These are phyloP conservation scores for Calocybe gangraenosa DNA, from an alignment of 768 basidiomycete species.

Conservation along the genomic window DNA sequence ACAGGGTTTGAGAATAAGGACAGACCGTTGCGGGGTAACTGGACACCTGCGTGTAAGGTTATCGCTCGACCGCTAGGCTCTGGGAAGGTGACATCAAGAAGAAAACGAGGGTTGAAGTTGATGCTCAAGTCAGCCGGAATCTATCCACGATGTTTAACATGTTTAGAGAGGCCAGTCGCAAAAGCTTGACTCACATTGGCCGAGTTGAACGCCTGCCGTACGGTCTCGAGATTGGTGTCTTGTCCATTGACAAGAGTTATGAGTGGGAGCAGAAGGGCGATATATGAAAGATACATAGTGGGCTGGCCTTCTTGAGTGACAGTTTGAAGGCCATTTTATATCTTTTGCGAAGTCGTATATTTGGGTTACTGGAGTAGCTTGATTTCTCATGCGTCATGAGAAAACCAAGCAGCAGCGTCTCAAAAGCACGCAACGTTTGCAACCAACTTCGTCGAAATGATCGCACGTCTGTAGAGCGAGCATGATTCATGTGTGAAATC, in stretches of 20 bases:
- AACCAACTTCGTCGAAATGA: too few relatives aligned
- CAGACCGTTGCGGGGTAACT: slow-evolving; percentile 15
- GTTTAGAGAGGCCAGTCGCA: background rate
- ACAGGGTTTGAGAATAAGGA: background rate
- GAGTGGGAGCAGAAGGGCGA: slow-evolving; percentile 10
- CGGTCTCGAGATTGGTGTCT: slow-evolving; percentile 18
- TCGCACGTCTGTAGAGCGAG: too few relatives aligned
- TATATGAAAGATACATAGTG: slow-evolving; percentile 8
- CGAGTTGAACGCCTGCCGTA: slow-evolving; percentile 21
- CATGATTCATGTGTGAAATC: too few relatives aligned
- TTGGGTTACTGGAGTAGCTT: background rate
- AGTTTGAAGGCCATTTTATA: background rate
- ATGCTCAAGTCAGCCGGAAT: slow-evolving; percentile 19
- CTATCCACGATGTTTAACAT: slow-evolving; percentile 9
- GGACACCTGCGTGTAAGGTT: slow-evolving; percentile 23
- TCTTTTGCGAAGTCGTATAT: too few relatives aligned
- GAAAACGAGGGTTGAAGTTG: slow-evolving; percentile 19
- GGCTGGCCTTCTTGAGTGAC: background rate
- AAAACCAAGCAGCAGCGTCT: background rate
- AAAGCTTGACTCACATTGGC: slow-evolving; percentile 18
- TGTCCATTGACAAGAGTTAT: slow-evolving; percentile 17
- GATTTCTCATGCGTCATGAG: background rate
- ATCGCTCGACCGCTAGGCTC: slow-evolving; percentile 18
- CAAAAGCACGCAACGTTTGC: too few relatives aligned
- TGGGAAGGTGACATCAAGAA: slow-evolving; percentile 24